Base-by-base conservation (phyloP, 2,329 filamentous ascomycete species). In the Ophiosphaerella korrae region DNA sequence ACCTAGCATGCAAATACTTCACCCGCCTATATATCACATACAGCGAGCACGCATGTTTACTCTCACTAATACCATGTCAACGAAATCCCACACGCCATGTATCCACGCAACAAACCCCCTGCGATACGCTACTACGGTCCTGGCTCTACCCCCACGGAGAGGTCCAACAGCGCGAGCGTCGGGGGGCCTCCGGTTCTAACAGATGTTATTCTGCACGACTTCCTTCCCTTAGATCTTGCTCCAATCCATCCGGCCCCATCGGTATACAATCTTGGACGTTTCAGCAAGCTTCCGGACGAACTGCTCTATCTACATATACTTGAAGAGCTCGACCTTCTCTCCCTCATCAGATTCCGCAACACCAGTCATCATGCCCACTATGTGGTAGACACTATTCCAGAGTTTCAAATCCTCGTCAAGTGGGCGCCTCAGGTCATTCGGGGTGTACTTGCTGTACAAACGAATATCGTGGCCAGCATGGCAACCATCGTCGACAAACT, bases 361-460 rank as follows among this genome's bases (percentile, higher is more conserved):
- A 50, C 40, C 23, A 44, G 36, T 50, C 41, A 42, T 33, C 41
- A 39, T 26, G 47, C 47, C 23, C 41, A 50, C 35, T 31, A 44
- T 50, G 33, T 45, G 8, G 47, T 50, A 14, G 47, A 50, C 41
- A 50, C 40, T 44, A 50, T 44, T 21, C 47, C 41, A 45, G 33
- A 38, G 40, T 50, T 50, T 45, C 40, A 36, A 29, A 50, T 50
- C 14, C 38, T 50, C 33, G 47, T 44, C 47, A 36, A 50, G 47
- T 36, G 35, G 32, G 47, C 47, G 14, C 47, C 47, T 36, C 35
- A 50, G 47, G 47, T 36, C 21, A 45, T 50, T 40, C 6, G 41
- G 41, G 47, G 47, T 33, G 40, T 50, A 34, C 47, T 44, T 45
- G 47, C 41, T 44, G 47, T 50, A 50, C 47, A 50, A 45, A 50